Conservation (phyloP, 1,139 yeast species). For the Pichia cactophila region DNA sequence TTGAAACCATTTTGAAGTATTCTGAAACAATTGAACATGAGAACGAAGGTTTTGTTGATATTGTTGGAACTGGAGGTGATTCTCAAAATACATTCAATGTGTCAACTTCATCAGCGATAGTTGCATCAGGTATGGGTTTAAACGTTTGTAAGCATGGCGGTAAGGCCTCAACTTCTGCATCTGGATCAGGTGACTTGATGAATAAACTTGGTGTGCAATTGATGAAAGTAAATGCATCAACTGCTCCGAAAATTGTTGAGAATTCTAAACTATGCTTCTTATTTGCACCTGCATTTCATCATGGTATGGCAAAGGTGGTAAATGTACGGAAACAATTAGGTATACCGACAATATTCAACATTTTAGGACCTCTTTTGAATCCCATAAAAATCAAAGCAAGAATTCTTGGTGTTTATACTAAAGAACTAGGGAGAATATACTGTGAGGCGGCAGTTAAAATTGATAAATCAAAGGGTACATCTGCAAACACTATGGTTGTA, state of each 20-base stretch:
- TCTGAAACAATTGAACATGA: constrained; percentile 42
- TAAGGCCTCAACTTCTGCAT: constrained; percentile 85
- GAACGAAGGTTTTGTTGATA: constrained; percentile 61
- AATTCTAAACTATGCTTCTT: constrained; percentile 61
- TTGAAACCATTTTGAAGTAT: constrained; percentile 55
- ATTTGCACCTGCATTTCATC: constrained; percentile 91
- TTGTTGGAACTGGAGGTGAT: constrained; percentile 98
- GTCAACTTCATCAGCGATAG: constrained; percentile 88
- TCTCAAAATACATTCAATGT: constrained; percentile 96
- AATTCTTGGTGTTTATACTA: constrained; percentile 82
- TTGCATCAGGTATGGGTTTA: constrained; percentile 77
- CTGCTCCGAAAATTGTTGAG: constrained; percentile 57
- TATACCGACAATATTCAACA: constrained; percentile 87
- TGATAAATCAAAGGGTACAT: constrained; percentile 40
- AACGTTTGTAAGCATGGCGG: constrained; percentile 92
- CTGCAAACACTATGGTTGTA: constrained; percentile 64
- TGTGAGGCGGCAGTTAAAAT: constrained; percentile 70
- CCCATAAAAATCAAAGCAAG: constrained; percentile 82
- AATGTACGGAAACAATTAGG: constrained; percentile 70
- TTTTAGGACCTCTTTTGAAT: constrained; percentile 85
- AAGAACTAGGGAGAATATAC: constrained; percentile 69
- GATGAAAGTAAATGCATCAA: constrained; percentile 53
- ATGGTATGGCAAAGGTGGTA: constrained; percentile 85
- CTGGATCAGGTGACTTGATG: constrained; percentile 90
- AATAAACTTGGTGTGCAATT: constrained; percentile 71